Evolutionary conservation across 2,329 filamentous ascomycete genomes (phyloP).

Genomic region (Diaporthe sp.): DNA sequence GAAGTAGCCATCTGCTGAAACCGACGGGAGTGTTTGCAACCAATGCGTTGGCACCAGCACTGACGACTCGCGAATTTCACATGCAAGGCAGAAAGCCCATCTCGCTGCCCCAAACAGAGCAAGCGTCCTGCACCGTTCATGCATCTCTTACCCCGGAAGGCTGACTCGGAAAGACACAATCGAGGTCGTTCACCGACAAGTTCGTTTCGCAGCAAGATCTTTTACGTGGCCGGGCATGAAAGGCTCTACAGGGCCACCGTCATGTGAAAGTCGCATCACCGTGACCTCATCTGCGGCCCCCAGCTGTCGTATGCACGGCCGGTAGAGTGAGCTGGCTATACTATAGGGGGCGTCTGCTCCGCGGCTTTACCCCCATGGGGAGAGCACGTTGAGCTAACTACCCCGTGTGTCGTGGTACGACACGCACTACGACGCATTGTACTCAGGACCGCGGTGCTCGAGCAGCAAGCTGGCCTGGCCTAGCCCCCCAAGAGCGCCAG

Average conservation of each 20-base stretch:
- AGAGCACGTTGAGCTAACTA: conserved; percentile 10
- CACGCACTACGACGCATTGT: background rate
- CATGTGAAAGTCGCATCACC: conserved; percentile 24
- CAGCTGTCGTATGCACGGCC: conserved; percentile 10
- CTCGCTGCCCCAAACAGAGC: background rate
- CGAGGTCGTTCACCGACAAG: conserved; percentile 25
- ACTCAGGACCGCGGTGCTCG: background rate
- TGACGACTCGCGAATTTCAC: conserved; percentile 19
- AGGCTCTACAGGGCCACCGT: conserved; percentile 12
- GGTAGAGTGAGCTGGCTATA: conserved; percentile 7
- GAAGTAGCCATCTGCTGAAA: conserved; percentile 21
- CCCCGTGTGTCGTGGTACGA: conserved; percentile 2
- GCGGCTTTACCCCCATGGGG: conserved; percentile 17
- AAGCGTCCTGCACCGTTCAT: conserved; percentile 24
- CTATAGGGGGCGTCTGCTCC: conserved; percentile 15
- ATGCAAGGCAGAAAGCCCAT: background rate
- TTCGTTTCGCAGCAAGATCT: conserved; percentile 9
- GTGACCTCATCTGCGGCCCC: conserved; percentile 23
- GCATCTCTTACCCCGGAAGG: conserved; percentile 12
- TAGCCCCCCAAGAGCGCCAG: background rate
- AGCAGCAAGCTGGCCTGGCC: background rate
- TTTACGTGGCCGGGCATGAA: conserved; percentile 30
- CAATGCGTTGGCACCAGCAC: conserved; percentile 2
- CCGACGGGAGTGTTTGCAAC: conserved; percentile 2
- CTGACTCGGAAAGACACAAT: conserved; percentile 23